These are phyloP conservation scores for Myriangium duriaei DNA, from an alignment of 2,329 filamentous ascomycete species.

Conservation along the genomic window DNA sequence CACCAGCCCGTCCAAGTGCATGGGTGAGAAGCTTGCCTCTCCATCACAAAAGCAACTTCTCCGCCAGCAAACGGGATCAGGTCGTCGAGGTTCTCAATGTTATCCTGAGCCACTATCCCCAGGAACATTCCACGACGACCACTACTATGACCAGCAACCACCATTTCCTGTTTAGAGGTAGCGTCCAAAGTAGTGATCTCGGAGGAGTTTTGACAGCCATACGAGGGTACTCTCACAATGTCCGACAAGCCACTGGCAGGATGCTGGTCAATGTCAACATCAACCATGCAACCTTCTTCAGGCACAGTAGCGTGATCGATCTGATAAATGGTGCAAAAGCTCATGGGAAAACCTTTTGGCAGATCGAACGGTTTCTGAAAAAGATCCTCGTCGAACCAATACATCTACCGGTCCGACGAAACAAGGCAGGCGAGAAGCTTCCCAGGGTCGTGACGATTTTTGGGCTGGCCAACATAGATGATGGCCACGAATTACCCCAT, in stretches of 20 bases:
- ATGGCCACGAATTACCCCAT: background rate
- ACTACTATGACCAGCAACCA: constrained; percentile 39
- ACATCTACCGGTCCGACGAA: background rate
- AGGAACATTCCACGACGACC: constrained; percentile 31
- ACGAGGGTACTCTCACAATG: constrained; percentile 50
- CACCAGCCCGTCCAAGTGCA: too few species aligned
- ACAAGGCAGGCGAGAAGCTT: background rate
- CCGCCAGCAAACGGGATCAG: constrained; percentile 36
- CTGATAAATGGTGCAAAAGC: background rate
- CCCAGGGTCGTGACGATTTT: background rate
- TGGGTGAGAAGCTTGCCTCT: too few species aligned
- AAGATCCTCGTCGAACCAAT: background rate
- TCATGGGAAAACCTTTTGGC: background rate
- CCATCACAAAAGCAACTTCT: too few species aligned
- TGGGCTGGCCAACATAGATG: background rate
- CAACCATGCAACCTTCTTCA: background rate
- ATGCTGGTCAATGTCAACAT: constrained; percentile 53
- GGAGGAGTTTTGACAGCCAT: constrained; percentile 42
- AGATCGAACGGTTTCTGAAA: background rate
- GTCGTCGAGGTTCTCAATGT: constrained; percentile 48
- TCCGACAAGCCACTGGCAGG: constrained; percentile 44
- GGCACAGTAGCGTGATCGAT: background rate
- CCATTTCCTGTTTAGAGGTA: constrained; percentile 32
- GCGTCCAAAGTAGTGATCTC: constrained; percentile 25
- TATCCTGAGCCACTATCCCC: constrained; percentile 37